A percentile compares a stretch with the other conserved stretches of the same genome.
Evolutionary conservation across 108 stramenopile genomes (phyloP).

Genomic region (Nitzschia sp.): DNA sequence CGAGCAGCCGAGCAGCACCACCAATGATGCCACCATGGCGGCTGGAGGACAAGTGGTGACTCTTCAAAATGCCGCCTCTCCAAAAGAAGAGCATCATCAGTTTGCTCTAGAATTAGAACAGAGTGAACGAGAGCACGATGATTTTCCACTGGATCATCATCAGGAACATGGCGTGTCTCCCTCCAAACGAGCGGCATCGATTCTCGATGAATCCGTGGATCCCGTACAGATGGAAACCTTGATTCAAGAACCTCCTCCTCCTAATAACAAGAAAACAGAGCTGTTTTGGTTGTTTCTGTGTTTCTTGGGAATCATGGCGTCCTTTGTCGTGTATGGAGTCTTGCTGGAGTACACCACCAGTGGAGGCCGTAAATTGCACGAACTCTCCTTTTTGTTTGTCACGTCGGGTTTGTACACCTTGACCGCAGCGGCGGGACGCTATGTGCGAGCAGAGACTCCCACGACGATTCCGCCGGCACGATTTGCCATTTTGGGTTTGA

Average conservation of each 20-base stretch:
- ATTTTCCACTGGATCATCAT: background rate
- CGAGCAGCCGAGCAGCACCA: background rate
- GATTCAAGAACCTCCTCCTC: constrained; percentile 12
- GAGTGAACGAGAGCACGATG: constrained; percentile 8
- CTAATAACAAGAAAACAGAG: constrained; percentile 36
- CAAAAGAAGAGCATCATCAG: background rate
- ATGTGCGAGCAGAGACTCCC: constrained; percentile 89
- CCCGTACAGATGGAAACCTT: constrained; percentile 32
- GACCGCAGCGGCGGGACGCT: constrained; percentile 81
- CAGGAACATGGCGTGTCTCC: background rate
- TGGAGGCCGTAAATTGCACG: constrained; percentile 92
- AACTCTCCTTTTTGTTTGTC: constrained; percentile 94
- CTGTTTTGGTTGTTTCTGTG: constrained; percentile 85
- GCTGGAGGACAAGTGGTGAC: background rate
- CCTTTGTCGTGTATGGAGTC: constrained; percentile 91
- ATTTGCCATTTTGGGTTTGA: constrained; percentile 91
- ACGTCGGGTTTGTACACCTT: constrained; percentile 92
- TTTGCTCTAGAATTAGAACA: constrained; percentile 19
- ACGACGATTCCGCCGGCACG: constrained; percentile 91
- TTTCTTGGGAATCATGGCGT: constrained; percentile 90
- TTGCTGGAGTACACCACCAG: constrained; percentile 94
- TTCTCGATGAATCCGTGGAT: constrained; percentile 14
- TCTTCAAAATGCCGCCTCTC: background rate
- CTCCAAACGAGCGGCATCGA: background rate
- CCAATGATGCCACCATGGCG: background rate